These are phyloP conservation scores for Neurospora sp. DNA, from an alignment of 2,329 filamentous ascomycete species.

Conservation along the genomic window DNA sequence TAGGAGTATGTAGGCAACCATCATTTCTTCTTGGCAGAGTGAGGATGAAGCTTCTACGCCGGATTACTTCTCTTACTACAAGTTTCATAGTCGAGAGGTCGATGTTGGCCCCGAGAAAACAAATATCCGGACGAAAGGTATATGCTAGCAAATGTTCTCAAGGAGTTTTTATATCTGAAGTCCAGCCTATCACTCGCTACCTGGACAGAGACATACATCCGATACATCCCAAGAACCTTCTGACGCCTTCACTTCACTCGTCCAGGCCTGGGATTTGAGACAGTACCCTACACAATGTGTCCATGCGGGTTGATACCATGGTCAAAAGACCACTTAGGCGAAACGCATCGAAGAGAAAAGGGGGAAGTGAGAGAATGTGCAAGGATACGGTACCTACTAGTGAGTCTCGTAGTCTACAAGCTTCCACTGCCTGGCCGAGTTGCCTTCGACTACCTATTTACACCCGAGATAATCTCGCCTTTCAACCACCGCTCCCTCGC, in stretches of 20 bases:
- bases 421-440: not conserved
- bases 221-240: not conserved
- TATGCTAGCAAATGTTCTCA: not conserved
- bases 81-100: not conserved
- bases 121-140: not conserved
- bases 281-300: rapidly evolving
- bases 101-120: not conserved
- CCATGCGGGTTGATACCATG: rapidly evolving
- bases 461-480: not conserved
- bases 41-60: not conserved
- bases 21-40: not conserved
- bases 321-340: not conserved
- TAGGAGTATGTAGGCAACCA: too few relatives aligned
- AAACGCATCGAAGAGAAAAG: rapidly evolving
- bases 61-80: not conserved
- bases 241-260: not conserved
- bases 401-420: not conserved
- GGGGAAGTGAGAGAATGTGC: rapidly evolving
- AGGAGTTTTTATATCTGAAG: not conserved
- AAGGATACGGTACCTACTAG: not conserved
- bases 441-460: too few relatives aligned
- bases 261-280: not conserved
- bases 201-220: not conserved
- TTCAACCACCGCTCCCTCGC: not conserved
- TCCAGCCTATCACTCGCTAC: not conserved